phyloP scores from a whole-genome alignment of 2,329 filamentous ascomycete genomes.

The Ophiocordyceps camponoti-leonardi region DNA sequence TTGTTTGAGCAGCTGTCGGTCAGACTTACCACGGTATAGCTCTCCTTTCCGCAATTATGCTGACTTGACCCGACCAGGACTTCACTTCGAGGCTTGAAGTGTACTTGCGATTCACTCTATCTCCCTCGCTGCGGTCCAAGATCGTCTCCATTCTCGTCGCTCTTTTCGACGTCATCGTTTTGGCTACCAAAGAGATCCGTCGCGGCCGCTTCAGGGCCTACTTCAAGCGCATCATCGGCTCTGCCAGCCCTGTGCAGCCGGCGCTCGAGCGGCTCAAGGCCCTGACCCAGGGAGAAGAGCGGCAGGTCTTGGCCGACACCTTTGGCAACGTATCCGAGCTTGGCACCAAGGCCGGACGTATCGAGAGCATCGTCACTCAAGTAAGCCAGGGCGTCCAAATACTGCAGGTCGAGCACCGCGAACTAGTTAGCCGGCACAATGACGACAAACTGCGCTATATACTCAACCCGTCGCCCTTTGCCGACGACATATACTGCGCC shows the following conservation, averaged over 20 bases:
- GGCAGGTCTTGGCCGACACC: conserved; percentile 26
- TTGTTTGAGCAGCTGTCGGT: conserved; percentile 23
- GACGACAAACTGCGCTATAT: conserved; percentile 21
- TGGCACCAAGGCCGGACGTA: conserved; percentile 17
- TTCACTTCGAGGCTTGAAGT: conserved; percentile 24
- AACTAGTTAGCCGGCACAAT: conserved; percentile 13
- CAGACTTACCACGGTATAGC: conserved; percentile 1
- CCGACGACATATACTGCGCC: conserved; percentile 22
- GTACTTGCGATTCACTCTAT: conserved; percentile 21
- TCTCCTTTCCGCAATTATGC: neutral
- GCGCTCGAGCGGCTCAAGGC: conserved; percentile 21
- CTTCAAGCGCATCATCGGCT: conserved; percentile 20
- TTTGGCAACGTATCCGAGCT: conserved; percentile 18
- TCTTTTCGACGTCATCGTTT: conserved; percentile 25
- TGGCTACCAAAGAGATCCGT: conserved; percentile 22
- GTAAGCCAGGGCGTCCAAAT: conserved; percentile 17
- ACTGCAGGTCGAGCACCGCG: conserved; percentile 16
- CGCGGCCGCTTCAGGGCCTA: conserved; percentile 23
- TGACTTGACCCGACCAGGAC: conserved; percentile 10
- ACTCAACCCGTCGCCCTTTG: conserved; percentile 22
- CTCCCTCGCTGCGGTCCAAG: conserved; percentile 18
- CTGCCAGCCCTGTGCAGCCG: conserved; percentile 20
- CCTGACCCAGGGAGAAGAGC: conserved; percentile 22
- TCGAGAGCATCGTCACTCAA: conserved; percentile 16
- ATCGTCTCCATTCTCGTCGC: conserved; percentile 23